Evolutionary conservation across 1,284 basidiomycete genomes (phyloP).

Genomic region (Pholiota adiposa): DNA sequence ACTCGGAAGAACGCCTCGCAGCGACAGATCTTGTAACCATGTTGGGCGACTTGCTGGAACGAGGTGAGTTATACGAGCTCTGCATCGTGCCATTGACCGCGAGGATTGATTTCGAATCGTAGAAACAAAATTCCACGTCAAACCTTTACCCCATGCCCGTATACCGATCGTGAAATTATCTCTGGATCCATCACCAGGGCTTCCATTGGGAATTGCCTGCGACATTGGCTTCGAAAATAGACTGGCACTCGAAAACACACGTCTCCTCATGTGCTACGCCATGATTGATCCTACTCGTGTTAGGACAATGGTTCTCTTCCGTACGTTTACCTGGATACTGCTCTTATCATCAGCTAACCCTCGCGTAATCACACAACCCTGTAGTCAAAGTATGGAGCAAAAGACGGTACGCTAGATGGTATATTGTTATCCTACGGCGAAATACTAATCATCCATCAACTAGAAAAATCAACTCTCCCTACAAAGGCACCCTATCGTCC

Average conservation of each 20-base stretch:
- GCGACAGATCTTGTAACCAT: constrained; percentile 93
- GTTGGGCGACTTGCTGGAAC: constrained; percentile 91
- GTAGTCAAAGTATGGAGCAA: constrained; percentile 99
- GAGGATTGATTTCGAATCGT: constrained; percentile 11
- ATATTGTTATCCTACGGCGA: background rate
- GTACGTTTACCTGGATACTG: constrained; percentile 55
- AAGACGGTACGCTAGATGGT: constrained; percentile 63
- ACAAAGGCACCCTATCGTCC: constrained; percentile 94
- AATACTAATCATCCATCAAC: constrained; percentile 6
- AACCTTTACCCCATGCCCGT: constrained; percentile 93
- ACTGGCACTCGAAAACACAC: constrained; percentile 95
- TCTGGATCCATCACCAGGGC: constrained; percentile 86
- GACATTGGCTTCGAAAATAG: constrained; percentile 99
- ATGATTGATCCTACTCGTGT: constrained; percentile 96
- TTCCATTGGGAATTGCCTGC: constrained; percentile 92
- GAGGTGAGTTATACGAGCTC: constrained; percentile 55
- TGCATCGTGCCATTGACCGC: constrained; percentile 2
- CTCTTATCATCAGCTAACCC: constrained; percentile 9
- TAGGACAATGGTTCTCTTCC: constrained; percentile 92
- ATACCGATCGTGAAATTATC: constrained; percentile 99
- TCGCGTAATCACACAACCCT: constrained; percentile 13
- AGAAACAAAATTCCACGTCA: constrained; percentile 98
- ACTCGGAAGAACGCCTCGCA: constrained; percentile 75
- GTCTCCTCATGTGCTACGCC: constrained; percentile 95
- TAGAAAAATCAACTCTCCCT: constrained; percentile 98